Conservation (phyloP, 2,329 filamentous ascomycete species). For the Anthostomella pinea region DNA sequence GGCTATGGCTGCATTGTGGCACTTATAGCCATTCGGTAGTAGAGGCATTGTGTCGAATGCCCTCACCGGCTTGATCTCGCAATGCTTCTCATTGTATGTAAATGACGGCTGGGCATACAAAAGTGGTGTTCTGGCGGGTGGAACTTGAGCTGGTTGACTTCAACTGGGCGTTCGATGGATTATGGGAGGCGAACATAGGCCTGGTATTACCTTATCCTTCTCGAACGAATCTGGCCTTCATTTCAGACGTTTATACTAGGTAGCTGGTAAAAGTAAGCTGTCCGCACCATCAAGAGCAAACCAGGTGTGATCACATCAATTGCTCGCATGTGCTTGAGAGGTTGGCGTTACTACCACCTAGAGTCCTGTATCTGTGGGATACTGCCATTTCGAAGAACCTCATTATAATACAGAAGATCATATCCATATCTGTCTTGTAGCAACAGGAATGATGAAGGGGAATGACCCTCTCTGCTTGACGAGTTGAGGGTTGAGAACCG, state of each 20-base stretch:
- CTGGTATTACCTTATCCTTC: constrained; percentile 11
- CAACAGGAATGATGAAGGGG: no score
- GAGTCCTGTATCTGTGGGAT: no score
- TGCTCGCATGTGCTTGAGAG: neutral
- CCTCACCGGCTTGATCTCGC: constrained; percentile 15
- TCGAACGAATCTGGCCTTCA: constrained; percentile 14
- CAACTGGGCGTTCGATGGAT: constrained; percentile 22
- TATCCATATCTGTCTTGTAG: no score
- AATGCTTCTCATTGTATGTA: constrained; percentile 28
- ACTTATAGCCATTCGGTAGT: constrained; percentile 18
- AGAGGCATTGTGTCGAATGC: constrained; percentile 17
- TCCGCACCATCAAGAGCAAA: constrained; percentile 1
- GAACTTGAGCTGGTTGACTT: constrained; percentile 25
- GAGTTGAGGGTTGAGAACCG: no score
- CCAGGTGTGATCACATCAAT: neutral
- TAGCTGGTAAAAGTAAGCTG: constrained; percentile 22
- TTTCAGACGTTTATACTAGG: constrained; percentile 22
- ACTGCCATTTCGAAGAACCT: no score
- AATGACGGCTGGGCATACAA: constrained; percentile 40
- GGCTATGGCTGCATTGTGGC: constrained; percentile 26
- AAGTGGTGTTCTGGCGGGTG: constrained; percentile 40
- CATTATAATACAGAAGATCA: no score
- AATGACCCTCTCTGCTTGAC: no score
- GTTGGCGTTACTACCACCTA: no score
- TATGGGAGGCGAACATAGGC: constrained; percentile 15